Evolutionary conservation across 768 basidiomycete species (phyloP), one percentile per base, ranked within the genome.

Genomic region (Rhodotorula taiwanensis): DNA sequence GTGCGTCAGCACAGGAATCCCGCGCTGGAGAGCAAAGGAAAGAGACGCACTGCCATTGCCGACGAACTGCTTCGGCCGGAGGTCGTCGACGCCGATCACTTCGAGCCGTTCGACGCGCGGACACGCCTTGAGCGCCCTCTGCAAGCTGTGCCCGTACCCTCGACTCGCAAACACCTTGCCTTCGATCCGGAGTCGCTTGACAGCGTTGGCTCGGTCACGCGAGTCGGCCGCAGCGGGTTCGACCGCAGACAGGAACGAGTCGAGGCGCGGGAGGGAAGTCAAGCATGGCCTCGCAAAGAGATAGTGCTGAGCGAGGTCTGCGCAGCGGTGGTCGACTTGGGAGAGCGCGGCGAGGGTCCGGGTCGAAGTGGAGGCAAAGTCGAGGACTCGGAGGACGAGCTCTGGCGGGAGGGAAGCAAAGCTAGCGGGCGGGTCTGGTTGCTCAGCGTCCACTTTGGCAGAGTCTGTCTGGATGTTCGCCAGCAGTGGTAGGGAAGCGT

Each of bases 81-180:
- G 20, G 36, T 68, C 66, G n/a, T 68, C 62, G 6, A 68, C n/a
- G 10, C 58, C 58, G 25, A 62, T 54, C 5, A 63, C 9, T 8
- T 64, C 58, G 20, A 68, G 13, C 7, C 23, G 23, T 21, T 42
- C 25, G 34, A 67, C 23, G 4, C 21, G 10, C 20, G 16, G 5
- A 20, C 33, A 49, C 0, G n/a, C 31, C 39, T 44, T 58, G 18
- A 62, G 39, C 4, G 55, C 21, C 43, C 43, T 25, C 1, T n/a
- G 15, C 11, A 67, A 14, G 16, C 66, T 20, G 0, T 34, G 15
- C 6, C 66, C 66, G 41, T 53, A 67, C 13, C 66, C 66, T 23
- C 51, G 55, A 21, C 31, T 31, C 20, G 56, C 48, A 21, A 67
- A 59, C 13, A 58, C 47, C 20, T 34, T 39, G 2, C 66, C 59